These are phyloP conservation scores for Leishmania major DNA, from an alignment of 208 protist genomes.

Conservation along the genomic window DNA sequence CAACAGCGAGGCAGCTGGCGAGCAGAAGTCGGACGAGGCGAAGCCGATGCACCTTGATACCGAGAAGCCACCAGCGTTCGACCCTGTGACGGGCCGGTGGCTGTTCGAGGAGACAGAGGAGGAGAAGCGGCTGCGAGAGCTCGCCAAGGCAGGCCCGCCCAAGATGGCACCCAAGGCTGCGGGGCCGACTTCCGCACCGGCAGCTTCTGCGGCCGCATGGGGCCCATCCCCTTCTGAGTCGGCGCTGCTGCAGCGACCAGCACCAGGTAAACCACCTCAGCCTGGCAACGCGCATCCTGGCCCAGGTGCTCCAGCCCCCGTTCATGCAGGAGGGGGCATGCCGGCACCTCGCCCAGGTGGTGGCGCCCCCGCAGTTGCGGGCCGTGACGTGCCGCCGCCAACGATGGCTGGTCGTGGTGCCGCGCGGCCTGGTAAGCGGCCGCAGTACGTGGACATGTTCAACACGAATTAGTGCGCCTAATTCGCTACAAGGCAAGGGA, in stretches of 20 bases:
- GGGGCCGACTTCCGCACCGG: constrained; percentile 6
- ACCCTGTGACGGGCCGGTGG: constrained; percentile 75
- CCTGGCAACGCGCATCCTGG: constrained; percentile 4
- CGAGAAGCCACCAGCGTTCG: constrained; percentile 73
- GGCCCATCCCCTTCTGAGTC: not conserved
- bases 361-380: not conserved
- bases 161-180: constrained; percentile 42
- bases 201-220: not conserved
- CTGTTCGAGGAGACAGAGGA: constrained; percentile 85
- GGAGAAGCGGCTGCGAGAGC: constrained; percentile 69
- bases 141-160: constrained; percentile 69
- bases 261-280: not conserved
- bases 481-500: not conserved
- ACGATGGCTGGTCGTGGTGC: constrained; percentile 24
- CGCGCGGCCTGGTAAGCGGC: constrained; percentile 22
- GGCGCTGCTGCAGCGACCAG: not conserved
- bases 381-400: constrained; percentile 27
- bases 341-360: constrained; percentile 6
- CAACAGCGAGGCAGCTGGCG: constrained; percentile 21
- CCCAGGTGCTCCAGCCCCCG: not conserved
- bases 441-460: constrained; percentile 88
- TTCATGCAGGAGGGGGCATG: not conserved
- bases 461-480: constrained; percentile 33
- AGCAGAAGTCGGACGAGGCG: constrained; percentile 62
- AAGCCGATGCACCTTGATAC: constrained; percentile 91